A percentile compares a stretch with the other conserved stretches of the same genome.
phyloP scores from a whole-genome alignment of 495 filamentous ascomycete species.

The Penicillium bovifimosum region DNA sequence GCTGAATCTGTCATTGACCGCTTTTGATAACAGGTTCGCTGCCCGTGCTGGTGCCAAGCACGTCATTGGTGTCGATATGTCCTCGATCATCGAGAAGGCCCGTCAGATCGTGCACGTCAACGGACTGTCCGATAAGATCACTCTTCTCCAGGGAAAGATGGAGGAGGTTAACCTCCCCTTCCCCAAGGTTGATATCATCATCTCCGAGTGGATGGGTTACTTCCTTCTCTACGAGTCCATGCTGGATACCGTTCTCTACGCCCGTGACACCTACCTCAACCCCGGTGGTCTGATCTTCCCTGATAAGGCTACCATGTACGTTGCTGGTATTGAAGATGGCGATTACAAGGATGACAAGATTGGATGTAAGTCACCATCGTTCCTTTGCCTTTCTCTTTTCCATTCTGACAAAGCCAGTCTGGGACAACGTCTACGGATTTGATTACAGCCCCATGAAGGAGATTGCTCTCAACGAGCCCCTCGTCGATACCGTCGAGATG shows the following conservation, averaged over 20 bases:
- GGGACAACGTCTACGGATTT: constrained; percentile 98
- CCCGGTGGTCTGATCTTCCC: constrained; percentile 86
- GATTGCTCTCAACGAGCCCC: constrained; percentile 75
- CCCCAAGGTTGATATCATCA: constrained; percentile 91
- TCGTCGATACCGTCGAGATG: constrained; percentile 76
- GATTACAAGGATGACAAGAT: constrained; percentile 90
- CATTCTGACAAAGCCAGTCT: constrained; percentile 51
- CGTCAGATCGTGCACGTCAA: constrained; percentile 85
- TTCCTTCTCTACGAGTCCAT: constrained; percentile 98
- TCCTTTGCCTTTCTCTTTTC: not conserved
- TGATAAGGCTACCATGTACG: constrained; percentile 82
- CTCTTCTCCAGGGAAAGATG: constrained; percentile 89
- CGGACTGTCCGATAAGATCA: constrained; percentile 77
- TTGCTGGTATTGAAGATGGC: constrained; percentile 81
- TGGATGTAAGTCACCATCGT: constrained; percentile 50
- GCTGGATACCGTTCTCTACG: constrained; percentile 93
- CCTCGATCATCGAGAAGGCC: constrained; percentile 93
- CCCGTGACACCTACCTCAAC: constrained; percentile 82
- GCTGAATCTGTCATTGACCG: constrained; percentile 2
- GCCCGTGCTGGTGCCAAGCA: constrained; percentile 87
- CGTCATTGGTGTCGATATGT: constrained; percentile 96
- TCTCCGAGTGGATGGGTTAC: constrained; percentile 99
- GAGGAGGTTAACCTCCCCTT: constrained; percentile 90
- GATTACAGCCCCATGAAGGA: constrained; percentile 87
- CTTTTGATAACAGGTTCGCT: constrained; percentile 68